A percentile compares a stretch with the other conserved stretches of the same genome.
Evolutionary conservation across 306 rosid genomes (phyloP).

Genomic region (Rosa rugosa): DNA sequence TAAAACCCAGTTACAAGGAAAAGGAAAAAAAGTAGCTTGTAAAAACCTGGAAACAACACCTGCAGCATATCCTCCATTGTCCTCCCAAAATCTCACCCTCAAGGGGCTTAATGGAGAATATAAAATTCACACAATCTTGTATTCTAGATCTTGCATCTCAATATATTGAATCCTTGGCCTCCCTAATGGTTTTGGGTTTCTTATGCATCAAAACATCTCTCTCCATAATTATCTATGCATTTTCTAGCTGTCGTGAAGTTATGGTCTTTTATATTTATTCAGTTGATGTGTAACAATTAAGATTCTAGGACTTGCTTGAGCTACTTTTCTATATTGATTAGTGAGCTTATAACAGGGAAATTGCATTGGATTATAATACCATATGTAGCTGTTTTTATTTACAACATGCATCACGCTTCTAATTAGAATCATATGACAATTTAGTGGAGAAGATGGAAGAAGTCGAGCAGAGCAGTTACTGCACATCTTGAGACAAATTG

Average conservation of each 20-base stretch:
- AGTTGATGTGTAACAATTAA: background rate
- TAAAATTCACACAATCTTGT: background rate
- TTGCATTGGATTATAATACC: background rate
- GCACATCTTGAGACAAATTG: conserved; percentile 91
- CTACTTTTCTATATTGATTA: background rate
- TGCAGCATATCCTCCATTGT: background rate
- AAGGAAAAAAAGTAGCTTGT: background rate
- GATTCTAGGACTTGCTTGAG: background rate
- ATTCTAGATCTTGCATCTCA: conserved; percentile 1
- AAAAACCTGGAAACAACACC: background rate
- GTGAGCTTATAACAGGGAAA: background rate
- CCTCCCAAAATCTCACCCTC: background rate
- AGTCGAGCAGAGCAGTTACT: conserved; percentile 90
- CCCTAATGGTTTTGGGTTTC: background rate
- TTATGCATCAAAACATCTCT: background rate
- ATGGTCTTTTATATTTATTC: background rate
- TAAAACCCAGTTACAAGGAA: background rate
- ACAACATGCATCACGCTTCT: conserved; percentile 25
- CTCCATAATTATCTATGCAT: background rate
- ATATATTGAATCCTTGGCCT: background rate
- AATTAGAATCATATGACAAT: conserved; percentile 32
- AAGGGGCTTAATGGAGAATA: background rate
- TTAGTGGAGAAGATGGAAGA: conserved; percentile 98
- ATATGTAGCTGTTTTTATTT: background rate
- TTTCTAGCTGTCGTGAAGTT: background rate